phyloP scores from a whole-genome alignment of 2,329 filamentous ascomycete genomes.

The Pochonia chlamydosporia region DNA sequence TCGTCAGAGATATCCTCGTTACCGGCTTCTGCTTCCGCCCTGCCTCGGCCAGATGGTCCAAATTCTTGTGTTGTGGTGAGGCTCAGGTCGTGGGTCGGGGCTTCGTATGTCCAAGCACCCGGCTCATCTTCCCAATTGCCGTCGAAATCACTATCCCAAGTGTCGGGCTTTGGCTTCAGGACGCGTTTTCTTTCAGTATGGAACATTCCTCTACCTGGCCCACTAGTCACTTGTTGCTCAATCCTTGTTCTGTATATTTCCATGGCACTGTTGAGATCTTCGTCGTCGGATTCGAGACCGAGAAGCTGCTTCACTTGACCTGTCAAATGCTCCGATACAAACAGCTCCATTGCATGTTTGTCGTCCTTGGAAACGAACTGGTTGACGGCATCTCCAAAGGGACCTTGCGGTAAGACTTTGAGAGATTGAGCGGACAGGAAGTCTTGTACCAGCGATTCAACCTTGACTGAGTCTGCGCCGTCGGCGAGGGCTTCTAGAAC shows the following conservation, averaged over 20 bases:
- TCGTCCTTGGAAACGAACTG: constrained; percentile 95
- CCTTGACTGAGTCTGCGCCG: constrained; percentile 65
- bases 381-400: constrained; percentile 86
- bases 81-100: constrained; percentile 12
- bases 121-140: constrained; percentile 80
- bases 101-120: constrained; percentile 43
- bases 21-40: constrained; percentile 20
- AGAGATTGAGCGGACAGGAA: constrained; percentile 83
- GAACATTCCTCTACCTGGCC: constrained; percentile 35
- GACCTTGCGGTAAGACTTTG: constrained; percentile 86
- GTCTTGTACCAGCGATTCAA: constrained; percentile 82
- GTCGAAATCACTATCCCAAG: constrained; percentile 86
- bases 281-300: constrained; percentile 56
- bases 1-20: constrained; percentile 22
- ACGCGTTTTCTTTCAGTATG: constrained; percentile 31
- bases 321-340: constrained; percentile 66
- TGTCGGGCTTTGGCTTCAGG: constrained; percentile 69
- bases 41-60: constrained; percentile 11
- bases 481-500: constrained; percentile 48
- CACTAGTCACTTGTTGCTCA: constrained; percentile 65
- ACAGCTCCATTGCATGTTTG: constrained; percentile 82
- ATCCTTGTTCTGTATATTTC: constrained; percentile 63
- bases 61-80: constrained; percentile 9
- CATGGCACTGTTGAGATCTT: constrained; percentile 67
- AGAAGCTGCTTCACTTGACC: constrained; percentile 67